A percentile compares a stretch with the other conserved stretches of the same genome.
These are phyloP conservation scores for Ceratocystis cubensis DNA, from an alignment of 2,329 filamentous ascomycete species.

Conservation along the genomic window DNA sequence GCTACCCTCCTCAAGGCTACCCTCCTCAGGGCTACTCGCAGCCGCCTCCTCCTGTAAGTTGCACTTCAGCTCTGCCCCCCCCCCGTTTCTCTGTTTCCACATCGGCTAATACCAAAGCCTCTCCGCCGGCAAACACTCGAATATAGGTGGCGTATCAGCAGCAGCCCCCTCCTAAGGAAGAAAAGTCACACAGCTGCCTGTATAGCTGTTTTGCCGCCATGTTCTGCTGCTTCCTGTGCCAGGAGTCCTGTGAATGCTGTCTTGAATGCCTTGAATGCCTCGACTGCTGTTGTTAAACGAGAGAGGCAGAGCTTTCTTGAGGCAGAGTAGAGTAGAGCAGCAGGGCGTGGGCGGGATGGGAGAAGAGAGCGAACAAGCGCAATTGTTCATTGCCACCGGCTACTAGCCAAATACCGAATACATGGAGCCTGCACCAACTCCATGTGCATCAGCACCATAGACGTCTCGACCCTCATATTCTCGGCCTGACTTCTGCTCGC, in stretches of 20 bases:
- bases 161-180: conserved; percentile 27
- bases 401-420: too few relatives aligned
- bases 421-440: too few relatives aligned
- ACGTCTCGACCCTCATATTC: too few relatives aligned
- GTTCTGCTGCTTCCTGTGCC: conserved; percentile 36
- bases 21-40: conserved; percentile 24
- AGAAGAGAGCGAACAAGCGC: not conserved
- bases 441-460: too few relatives aligned
- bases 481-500: too few relatives aligned
- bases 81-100: not conserved
- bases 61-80: not conserved
- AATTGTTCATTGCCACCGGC: too few relatives aligned
- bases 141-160: conserved; percentile 29
- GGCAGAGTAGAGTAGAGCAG: not conserved
- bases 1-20: conserved; percentile 24
- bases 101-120: not conserved
- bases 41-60: not conserved
- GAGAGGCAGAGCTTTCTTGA: not conserved
- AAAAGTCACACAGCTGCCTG: conserved; percentile 34
- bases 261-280: conserved; percentile 33
- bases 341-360: not conserved
- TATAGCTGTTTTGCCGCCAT: conserved; percentile 34
- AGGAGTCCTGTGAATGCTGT: conserved; percentile 35
- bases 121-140: not conserved
- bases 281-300: conserved; percentile 30